Base-by-base conservation (phyloP, 768 basidiomycete genomes). In the Obba rivulosa region DNA sequence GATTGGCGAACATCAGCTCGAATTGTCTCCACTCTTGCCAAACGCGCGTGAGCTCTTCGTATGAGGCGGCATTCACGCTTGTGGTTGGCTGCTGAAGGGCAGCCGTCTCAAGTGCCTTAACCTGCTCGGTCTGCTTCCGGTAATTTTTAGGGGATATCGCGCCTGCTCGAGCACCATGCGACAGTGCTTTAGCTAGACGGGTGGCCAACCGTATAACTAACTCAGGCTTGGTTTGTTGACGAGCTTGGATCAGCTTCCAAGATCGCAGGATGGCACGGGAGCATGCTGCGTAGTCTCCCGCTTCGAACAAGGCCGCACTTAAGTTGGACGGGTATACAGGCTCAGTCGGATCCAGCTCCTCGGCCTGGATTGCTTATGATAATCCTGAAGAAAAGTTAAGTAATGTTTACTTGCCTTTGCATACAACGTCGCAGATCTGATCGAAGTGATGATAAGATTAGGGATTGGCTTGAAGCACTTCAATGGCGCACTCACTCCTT, bases 311-410 rank as follows among this genome's bases (percentile, higher is more conserved):
- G 10, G 59, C 52, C 3, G 59, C 57, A 23, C 59, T 60, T 31
- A 60, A 41, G 28, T 58, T 60, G 10, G 59, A 58, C 1, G 59
- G 57, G 43, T 56, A 60, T 8, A 55, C 53, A 1, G 49, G 37
- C 20, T 60, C 50, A 31, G 28, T n/a, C n/a, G n/a, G n/a, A n/a
- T n/a, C n/a, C n/a, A n/a, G n/a, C n/a, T n/a, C n/a, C n/a, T n/a
- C n/a, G n/a, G n/a, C n/a, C n/a, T n/a, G n/a, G n/a, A n/a, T n/a
- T n/a, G n/a, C n/a, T n/a, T n/a, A n/a, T n/a, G n/a, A n/a, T n/a
- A n/a, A n/a, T n/a, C n/a, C n/a, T n/a, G n/a, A n/a, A n/a, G n/a
- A n/a, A n/a, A n/a, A n/a, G n/a, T n/a, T n/a, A n/a, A n/a, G n/a
- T n/a, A n/a, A n/a, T n/a, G n/a, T n/a, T n/a, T n/a, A n/a, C n/a